These are phyloP conservation scores for Gremmenia infestans DNA, from an alignment of 2,329 filamentous ascomycete genomes.

Conservation along the genomic window DNA sequence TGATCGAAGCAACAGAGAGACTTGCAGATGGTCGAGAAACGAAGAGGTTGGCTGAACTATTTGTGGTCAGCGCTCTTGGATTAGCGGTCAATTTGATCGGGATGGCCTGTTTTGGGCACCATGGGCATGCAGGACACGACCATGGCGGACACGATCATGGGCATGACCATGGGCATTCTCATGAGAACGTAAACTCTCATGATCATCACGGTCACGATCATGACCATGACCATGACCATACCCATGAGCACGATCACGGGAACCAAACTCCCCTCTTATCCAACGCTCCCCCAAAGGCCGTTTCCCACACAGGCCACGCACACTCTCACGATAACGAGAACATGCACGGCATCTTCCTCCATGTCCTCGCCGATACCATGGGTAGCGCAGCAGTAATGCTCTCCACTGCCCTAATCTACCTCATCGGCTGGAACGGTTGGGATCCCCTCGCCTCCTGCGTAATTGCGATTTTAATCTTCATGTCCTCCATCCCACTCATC, in stretches of 20 bases:
- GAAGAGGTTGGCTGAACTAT: constrained; percentile 76
- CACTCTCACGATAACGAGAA: constrained; percentile 86
- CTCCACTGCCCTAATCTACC: constrained; percentile 81
- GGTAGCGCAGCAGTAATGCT: constrained; percentile 92
- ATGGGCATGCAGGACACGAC: constrained; percentile 40
- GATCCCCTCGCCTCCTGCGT: constrained; percentile 91
- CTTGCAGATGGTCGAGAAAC: constrained; percentile 80
- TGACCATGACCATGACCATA: constrained; percentile 30
- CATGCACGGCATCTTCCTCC: constrained; percentile 95
- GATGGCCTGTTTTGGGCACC: constrained; percentile 48
- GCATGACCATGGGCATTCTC: constrained; percentile 16
- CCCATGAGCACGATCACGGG: constrained; percentile 26
- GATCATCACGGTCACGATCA: constrained; percentile 25
- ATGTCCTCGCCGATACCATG: constrained; percentile 90
- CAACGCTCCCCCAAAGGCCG: constrained; percentile 6
- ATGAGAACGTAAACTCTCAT: constrained; percentile 14
- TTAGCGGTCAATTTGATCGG: constrained; percentile 88
- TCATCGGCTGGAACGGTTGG: constrained; percentile 88
- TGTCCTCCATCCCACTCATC: constrained; percentile 86
- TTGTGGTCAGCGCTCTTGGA: constrained; percentile 82
- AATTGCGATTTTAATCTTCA: constrained; percentile 88
- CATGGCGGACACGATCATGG: constrained; percentile 34
- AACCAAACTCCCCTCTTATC: constrained; percentile 14
- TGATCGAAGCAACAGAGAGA: constrained; percentile 88
- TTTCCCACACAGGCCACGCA: constrained; percentile 32